phyloP scores from a whole-genome alignment of 164 flowering plant genomes.

The Vitis cinerea region DNA sequence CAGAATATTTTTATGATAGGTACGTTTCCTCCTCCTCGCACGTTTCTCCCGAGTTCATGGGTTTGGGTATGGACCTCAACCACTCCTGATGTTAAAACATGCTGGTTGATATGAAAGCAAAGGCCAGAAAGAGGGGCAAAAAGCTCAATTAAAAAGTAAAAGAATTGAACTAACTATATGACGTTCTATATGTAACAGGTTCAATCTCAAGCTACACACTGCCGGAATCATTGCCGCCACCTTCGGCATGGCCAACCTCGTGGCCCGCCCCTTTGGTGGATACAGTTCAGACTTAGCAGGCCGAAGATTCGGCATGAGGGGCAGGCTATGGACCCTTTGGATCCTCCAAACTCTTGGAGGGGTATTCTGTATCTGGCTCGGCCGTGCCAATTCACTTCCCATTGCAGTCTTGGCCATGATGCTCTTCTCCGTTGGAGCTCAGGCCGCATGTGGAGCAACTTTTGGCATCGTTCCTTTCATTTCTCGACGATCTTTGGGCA shows the following conservation, averaged over 20 bases:
- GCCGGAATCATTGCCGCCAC: slow-evolving; percentile 72
- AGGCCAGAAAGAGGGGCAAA: too few species aligned
- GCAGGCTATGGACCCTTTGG: slow-evolving; percentile 70
- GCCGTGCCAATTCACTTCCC: slow-evolving; percentile 56
- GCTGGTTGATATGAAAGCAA: too few species aligned
- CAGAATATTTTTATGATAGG: slow-evolving; percentile 74
- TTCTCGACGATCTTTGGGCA: slow-evolving; percentile 67
- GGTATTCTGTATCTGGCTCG: slow-evolving; percentile 67
- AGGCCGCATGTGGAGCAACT: slow-evolving; percentile 77
- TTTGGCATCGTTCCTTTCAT: slow-evolving; percentile 75
- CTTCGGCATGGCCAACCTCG: slow-evolving; percentile 75
- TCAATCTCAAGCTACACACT: slow-evolving; percentile 68
- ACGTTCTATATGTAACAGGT: slow-evolving; percentile 22
- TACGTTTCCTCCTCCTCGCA: not conserved
- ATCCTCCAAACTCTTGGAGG: slow-evolving; percentile 75
- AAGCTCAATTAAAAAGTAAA: not conserved
- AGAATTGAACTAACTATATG: not conserved
- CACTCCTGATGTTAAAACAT: too few species aligned
- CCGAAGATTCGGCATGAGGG: slow-evolving; percentile 60
- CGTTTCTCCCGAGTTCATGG: too few species aligned
- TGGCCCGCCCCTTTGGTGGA: slow-evolving; percentile 75
- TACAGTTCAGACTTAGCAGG: slow-evolving; percentile 56
- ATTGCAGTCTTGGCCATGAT: slow-evolving; percentile 61
- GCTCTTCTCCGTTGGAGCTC: slow-evolving; percentile 68
- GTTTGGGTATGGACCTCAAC: too few species aligned